Evolutionary conservation across 768 basidiomycete genomes (phyloP), one percentile per base, ranked within the genome.

Genomic region (Pulveroboletus frians): DNA sequence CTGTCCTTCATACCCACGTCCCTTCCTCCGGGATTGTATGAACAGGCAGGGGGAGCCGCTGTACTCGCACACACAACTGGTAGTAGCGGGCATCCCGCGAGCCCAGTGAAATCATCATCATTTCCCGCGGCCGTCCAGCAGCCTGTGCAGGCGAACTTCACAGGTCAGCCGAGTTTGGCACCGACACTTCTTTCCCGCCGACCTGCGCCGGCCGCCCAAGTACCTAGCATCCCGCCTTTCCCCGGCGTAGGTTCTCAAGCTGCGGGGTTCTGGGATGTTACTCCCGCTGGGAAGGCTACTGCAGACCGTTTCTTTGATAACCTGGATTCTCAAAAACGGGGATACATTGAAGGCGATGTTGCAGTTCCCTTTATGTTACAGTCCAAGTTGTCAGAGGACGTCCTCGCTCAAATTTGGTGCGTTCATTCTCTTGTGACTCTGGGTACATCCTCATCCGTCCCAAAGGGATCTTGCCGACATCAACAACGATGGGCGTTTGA

Each of bases 301-400:
- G 73, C 88, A 1, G 93, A 98, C 66, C 71, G 70, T 10, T 84
- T 83, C 69, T 99, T 97, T 63, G 82, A 86, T 50, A 73, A 72
- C n/a, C 75, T 98, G 34, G 96, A 99, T 65, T 66, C 76, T 14
- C 76, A 78, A 53, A 82, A 77, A 55, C 77, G 71, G 51, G 93
- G 92, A 0, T 89, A 76, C 61, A 86, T 98, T 17, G 92, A 94
- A 62, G 93, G 93, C 8, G 92, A 95, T 51, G 82, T 91, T 30
- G 96, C 92, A 8, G 96, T 96, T 5, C 92, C 91, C 3, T 98
- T 98, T 69, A 88, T 99, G 85, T 65, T 95, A 51, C 84, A 92
- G 68, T 94, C 92, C 29, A 84, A 88, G 39, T 71, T 99, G 39
- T 76, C 84, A 1, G 88, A 89, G 52, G 84, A 85, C 23, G 76